These are phyloP conservation scores for Chaetomidium leptoderma DNA, from an alignment of 495 filamentous ascomycete species.

Conservation along the genomic window DNA sequence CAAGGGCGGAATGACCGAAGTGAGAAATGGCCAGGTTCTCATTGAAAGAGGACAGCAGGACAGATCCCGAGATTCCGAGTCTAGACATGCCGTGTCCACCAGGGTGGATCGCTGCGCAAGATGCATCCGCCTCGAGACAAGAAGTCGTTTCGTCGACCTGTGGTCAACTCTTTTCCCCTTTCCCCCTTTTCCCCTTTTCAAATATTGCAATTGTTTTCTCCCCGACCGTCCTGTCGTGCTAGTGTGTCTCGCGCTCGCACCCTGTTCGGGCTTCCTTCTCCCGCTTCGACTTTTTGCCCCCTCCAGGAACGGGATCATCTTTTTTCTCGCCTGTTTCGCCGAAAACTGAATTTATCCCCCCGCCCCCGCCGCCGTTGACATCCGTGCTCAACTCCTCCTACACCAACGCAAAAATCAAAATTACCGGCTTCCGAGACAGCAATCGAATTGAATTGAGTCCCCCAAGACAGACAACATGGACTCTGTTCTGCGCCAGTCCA, in stretches of 20 bases:
- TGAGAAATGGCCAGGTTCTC: slow-evolving; percentile 14
- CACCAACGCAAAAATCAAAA: neutral
- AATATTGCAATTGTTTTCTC: slow-evolving; percentile 8
- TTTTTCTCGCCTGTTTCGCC: neutral
- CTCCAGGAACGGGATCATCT: neutral
- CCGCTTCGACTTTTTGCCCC: neutral
- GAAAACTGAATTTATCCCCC: neutral
- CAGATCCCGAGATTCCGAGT: slow-evolving; percentile 25
- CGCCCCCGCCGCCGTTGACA: slow-evolving; percentile 8
- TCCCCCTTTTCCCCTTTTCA: neutral
- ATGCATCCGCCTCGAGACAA: slow-evolving; percentile 2
- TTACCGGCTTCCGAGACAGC: neutral
- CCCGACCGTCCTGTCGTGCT: neutral
- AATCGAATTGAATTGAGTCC: neutral
- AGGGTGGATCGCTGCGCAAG: slow-evolving; percentile 8
- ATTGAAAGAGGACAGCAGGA: slow-evolving; percentile 16
- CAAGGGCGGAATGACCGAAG: slow-evolving; percentile 9
- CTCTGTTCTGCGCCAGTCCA: slow-evolving; percentile 86
- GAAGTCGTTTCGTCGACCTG: slow-evolving; percentile 9
- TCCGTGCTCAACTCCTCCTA: neutral
- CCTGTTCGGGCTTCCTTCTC: neutral
- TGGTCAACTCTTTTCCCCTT: neutral
- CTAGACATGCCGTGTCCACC: slow-evolving; percentile 14
- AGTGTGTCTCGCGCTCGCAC: neutral
- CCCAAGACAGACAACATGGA: slow-evolving; percentile 60